phyloP scores from a whole-genome alignment of 768 basidiomycete species.

The Lentinula edodes region DNA sequence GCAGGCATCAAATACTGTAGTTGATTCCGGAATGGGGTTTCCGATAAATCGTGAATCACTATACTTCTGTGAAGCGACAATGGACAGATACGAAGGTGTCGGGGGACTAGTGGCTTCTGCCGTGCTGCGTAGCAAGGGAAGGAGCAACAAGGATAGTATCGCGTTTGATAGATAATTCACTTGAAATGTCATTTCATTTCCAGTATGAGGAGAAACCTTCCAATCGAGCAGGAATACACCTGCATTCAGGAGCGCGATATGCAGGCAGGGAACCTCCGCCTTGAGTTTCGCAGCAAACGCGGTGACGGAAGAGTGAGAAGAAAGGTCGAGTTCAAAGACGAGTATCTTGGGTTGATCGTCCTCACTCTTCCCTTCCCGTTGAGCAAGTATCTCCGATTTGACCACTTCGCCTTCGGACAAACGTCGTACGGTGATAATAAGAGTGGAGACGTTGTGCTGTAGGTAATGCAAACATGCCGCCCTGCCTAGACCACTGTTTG shows the following conservation, averaged over 20 bases:
- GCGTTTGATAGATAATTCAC: slow-evolving; percentile 16
- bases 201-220: slow-evolving; percentile 10
- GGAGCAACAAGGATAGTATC: slow-evolving; percentile 13
- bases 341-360: slow-evolving; percentile 11
- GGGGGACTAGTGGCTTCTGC: slow-evolving; percentile 2
- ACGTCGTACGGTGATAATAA: slow-evolving; percentile 14
- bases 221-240: slow-evolving; percentile 10
- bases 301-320: slow-evolving; percentile 13
- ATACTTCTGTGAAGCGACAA: slow-evolving; percentile 11
- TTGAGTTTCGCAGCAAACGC: slow-evolving; percentile 11
- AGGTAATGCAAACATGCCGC: slow-evolving; percentile 12
- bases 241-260: slow-evolving; percentile 18
- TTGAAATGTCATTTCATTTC: slow-evolving; percentile 12
- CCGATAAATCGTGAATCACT: not conserved
- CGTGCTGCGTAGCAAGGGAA: slow-evolving; percentile 14
- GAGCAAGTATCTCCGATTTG: slow-evolving; percentile 11
- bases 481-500: slow-evolving; percentile 13
- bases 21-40: slow-evolving; percentile 11
- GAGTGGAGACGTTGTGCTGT: slow-evolving; percentile 11
- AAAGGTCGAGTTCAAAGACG: slow-evolving; percentile 14
- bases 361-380: slow-evolving; percentile 8
- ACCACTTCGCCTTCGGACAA: slow-evolving; percentile 8
- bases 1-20: slow-evolving; percentile 8
- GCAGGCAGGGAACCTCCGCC: slow-evolving; percentile 8
- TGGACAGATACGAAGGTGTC: slow-evolving; percentile 7